A percentile compares a stretch with the other conserved stretches of the same genome.
Evolutionary conservation across 108 stramenopile genomes (phyloP).

Genomic region (Skeletonema potamos): DNA sequence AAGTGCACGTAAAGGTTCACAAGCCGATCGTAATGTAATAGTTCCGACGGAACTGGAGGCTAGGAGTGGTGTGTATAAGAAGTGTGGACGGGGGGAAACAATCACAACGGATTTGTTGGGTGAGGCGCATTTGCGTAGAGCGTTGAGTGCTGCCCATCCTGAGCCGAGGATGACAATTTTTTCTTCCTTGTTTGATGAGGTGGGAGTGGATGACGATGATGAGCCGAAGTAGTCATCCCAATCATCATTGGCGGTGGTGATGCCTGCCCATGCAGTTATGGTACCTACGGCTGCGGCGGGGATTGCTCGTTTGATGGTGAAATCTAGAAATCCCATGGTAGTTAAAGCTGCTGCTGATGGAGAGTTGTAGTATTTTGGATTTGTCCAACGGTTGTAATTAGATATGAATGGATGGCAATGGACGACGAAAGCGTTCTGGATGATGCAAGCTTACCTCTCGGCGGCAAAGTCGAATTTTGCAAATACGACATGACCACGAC

Average conservation of each 20-base stretch:
- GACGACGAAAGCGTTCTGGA: not conserved
- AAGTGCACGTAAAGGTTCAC: slow-evolving; percentile 64
- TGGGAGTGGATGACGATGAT: not conserved
- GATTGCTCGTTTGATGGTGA: slow-evolving; percentile 13
- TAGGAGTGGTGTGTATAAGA: slow-evolving; percentile 68
- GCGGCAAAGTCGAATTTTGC: slow-evolving; percentile 1
- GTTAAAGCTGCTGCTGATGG: not conserved
- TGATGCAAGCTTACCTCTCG: not conserved
- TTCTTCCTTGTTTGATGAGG: not conserved
- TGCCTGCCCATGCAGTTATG: slow-evolving; percentile 9
- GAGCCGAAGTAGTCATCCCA: slow-evolving; percentile 21
- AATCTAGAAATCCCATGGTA: slow-evolving; percentile 20
- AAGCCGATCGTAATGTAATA: slow-evolving; percentile 56
- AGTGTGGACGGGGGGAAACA: slow-evolving; percentile 33
- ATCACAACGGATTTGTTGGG: slow-evolving; percentile 24
- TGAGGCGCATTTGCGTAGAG: slow-evolving; percentile 25
- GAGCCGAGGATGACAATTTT: slow-evolving; percentile 34
- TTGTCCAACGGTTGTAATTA: not conserved
- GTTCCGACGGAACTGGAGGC: slow-evolving; percentile 72
- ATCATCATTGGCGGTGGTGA: slow-evolving; percentile 33
- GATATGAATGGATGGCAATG: not conserved
- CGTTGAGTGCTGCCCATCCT: slow-evolving; percentile 29
- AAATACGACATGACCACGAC: not conserved
- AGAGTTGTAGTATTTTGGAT: not conserved
- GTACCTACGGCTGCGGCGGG: slow-evolving; percentile 10